Evolutionary conservation across 495 filamentous ascomycete genomes (phyloP), one percentile per base, ranked within the genome.

Genomic region (Neurospora intermedia): DNA sequence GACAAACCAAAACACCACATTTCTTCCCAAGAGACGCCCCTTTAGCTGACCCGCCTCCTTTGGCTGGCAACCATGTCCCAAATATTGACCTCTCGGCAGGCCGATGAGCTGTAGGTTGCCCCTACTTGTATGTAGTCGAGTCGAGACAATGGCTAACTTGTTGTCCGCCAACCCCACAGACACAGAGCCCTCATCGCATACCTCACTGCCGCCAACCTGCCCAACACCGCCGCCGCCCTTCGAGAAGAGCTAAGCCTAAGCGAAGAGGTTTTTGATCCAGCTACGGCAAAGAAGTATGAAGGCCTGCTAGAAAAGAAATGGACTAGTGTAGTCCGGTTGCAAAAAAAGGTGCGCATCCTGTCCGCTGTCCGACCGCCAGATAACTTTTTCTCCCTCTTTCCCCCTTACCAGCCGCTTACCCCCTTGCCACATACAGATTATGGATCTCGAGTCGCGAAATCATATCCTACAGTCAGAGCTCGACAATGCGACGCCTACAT

Each of bases 131-230:
- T 62, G 1, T 16, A 35, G 6, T 45, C 39, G n/a, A 43, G 46
- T 54, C 40, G 27, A 43, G 70, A 43, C 41, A 18, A 69, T 13
- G 39, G 73, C 75, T 78, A 73, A 76, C 76, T 70, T 23, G 43
- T n/a, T 41, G 48, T 15, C 46, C 43, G 9, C 45, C 48, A 31
- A 27, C 38, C 69, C 48, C 2, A 39, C 84, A 97, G 94, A 78
- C 93, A 97, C 83, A 94, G 95, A 84, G 89, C 93, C 43, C 91
- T 97, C 70, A 91, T 97, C 72, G 94, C 94, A 77, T 97, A 97
- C 80, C 87, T 97, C 20, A 85, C 87, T 54, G 89, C 93, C n/a
- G 87, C 85, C 75, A 90, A 91, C 75, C 87, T 96, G 45, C 69
- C 82, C 16, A 88, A 88, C 71, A 90, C 88, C 76, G 92, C 90